Evolutionary conservation across 2,329 filamentous ascomycete genomes (phyloP).

Genomic region (Microcyclosporella mali): DNA sequence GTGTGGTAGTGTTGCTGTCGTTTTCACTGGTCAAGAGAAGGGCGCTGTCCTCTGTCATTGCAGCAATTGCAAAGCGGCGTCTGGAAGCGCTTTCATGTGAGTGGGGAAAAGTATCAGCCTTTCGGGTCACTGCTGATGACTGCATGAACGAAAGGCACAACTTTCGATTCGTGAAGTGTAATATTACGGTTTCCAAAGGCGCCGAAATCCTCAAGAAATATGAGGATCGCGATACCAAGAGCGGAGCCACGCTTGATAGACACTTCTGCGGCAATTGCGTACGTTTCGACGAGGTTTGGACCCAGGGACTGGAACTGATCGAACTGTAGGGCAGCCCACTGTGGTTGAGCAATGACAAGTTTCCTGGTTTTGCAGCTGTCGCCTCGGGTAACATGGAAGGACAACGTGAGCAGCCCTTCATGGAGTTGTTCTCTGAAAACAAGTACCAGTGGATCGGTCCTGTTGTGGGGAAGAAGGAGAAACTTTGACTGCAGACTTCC

Average conservation of each 20-base stretch:
- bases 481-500: too few species aligned
- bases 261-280: constrained; percentile 28
- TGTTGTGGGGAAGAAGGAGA: constrained; percentile 13
- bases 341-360: constrained; percentile 17
- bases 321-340: constrained; percentile 16
- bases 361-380: constrained; percentile 17
- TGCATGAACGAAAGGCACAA: constrained; percentile 21
- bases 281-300: constrained; percentile 4
- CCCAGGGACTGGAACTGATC: neutral
- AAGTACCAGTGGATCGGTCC: constrained; percentile 14
- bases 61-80: constrained; percentile 21
- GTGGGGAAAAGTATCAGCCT: too few species aligned
- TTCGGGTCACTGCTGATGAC: too few species aligned
- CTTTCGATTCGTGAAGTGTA: constrained; percentile 23
- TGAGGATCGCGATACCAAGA: constrained; percentile 23
- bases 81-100: constrained; percentile 22
- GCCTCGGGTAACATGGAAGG: constrained; percentile 15
- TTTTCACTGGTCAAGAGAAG: constrained; percentile 25
- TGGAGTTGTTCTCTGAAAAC: constrained; percentile 15
- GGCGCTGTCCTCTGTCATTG: constrained; percentile 29
- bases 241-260: constrained; percentile 20
- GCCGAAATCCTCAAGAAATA: constrained; percentile 20
- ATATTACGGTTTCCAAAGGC: constrained; percentile 22
- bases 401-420: constrained; percentile 12
- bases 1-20: constrained; percentile 22